Evolutionary conservation across 345 rosid genomes (phyloP).

Genomic region (Salix koriyanagi): DNA sequence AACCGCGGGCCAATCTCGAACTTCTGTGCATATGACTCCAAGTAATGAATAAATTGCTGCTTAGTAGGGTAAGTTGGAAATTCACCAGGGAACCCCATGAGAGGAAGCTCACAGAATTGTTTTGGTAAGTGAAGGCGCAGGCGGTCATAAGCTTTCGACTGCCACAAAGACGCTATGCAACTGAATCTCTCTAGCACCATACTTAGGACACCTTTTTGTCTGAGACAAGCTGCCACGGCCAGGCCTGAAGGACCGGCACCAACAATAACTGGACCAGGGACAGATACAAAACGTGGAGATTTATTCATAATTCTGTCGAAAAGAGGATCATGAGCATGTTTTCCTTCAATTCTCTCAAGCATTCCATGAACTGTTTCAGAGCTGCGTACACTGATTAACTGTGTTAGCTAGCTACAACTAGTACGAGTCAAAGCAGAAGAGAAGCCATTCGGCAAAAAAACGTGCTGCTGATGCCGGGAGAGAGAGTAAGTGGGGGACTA

Average conservation of each 20-base stretch:
- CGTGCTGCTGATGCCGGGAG: constrained; percentile 10
- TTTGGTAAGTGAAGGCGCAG: constrained; percentile 32
- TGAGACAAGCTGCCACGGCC: constrained; percentile 29
- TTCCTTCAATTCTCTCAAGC: constrained; percentile 72
- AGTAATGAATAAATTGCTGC: constrained; percentile 21
- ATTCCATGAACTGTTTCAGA: constrained; percentile 36
- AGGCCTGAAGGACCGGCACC: constrained; percentile 29
- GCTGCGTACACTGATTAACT: background rate
- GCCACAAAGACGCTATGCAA: constrained; percentile 32
- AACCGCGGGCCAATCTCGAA: constrained; percentile 35
- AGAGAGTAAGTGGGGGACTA: constrained; percentile 13
- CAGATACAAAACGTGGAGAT: constrained; percentile 26
- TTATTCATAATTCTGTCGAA: constrained; percentile 25
- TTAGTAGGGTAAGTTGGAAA: constrained; percentile 27
- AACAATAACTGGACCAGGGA: constrained; percentile 28
- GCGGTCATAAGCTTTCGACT: constrained; percentile 27
- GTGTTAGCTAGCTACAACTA: background rate
- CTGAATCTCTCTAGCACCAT: constrained; percentile 22
- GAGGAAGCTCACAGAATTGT: constrained; percentile 32
- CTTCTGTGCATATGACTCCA: constrained; percentile 12
- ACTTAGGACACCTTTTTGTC: constrained; percentile 14
- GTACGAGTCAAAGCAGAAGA: constrained; percentile 1
- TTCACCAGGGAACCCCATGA: constrained; percentile 15
- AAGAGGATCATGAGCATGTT: constrained; percentile 68
- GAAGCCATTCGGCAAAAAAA: constrained; percentile 24